Base-by-base conservation (phyloP, 2,329 filamentous ascomycete genomes). In the Microdochium paspali region DNA sequence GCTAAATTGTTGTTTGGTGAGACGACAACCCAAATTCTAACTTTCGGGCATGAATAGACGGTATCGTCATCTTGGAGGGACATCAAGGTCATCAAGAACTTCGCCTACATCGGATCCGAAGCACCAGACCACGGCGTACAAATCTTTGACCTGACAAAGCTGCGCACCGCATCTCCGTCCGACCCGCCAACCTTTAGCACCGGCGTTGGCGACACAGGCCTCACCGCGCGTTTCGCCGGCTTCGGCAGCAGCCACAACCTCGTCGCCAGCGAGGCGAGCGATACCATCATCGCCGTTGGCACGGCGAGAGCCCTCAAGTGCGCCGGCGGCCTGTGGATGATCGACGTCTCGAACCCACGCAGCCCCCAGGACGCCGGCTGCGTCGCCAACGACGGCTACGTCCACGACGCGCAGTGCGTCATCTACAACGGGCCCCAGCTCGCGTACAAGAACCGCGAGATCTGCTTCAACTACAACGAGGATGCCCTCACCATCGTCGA, bases 81-180 rank as follows among this genome's bases (percentile, higher is more conserved):
- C 51, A 68, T 70, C 55, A 63, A 64, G 44, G 66, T 67, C 18
- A 65, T 64, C 25, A 59, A 56, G 25, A 52, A 65, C 54, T 55
- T 58, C 46, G 59, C 56, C 49, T 61, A 68, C 49, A 67, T 70
- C 26, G 67, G 67, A 7, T 62, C 63, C 39, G 67, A 70, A 53
- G 70, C 75, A 1, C 51, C 54, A 6, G 59, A 64, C 47, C 79
- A 83, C 56, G 74, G 76, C 44, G 69, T 84, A 23, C 80, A 84
- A 58, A 74, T 83, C 58, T 84, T 84, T 53, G 79, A 84, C 57
- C 69, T 82, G 68, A 75, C 66, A 54, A 80, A 73, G 66, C 67
- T 79, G 3, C 58, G 72, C 26, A 59, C 60, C 23, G 54, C 77
- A 43, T 61, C 73, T 54, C 66, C 71, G 0, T 56, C 66, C 4